Evolutionary conservation across 768 basidiomycete genomes (phyloP).

Genomic region (Serendipita vermifera): DNA sequence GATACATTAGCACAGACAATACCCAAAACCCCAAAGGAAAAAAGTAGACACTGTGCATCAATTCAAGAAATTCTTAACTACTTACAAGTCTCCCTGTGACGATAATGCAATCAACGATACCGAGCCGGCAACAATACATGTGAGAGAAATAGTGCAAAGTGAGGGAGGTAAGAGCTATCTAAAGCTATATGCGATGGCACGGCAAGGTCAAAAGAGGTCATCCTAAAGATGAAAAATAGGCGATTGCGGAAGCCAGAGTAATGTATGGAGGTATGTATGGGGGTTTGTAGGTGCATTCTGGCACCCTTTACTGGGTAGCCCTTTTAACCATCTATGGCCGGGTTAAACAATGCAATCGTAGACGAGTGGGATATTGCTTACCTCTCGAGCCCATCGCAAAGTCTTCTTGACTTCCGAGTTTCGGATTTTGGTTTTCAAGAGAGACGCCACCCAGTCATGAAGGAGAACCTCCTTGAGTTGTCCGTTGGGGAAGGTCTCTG

Average conservation of each 20-base stretch:
- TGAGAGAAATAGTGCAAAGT: conserved; percentile 2
- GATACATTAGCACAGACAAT: conserved; percentile 2
- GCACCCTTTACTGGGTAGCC: background rate
- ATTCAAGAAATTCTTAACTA: background rate
- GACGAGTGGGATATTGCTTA: conserved; percentile 23
- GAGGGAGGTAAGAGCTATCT: background rate
- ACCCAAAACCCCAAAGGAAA: background rate
- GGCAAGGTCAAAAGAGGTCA: background rate
- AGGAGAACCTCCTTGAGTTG: conserved; percentile 70
- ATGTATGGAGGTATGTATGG: too few species aligned
- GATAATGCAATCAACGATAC: background rate
- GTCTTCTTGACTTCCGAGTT: conserved; percentile 74
- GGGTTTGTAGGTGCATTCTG: too few species aligned
- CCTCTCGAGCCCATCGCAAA: conserved; percentile 88
- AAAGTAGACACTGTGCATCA: background rate
- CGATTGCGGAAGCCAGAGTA: background rate
- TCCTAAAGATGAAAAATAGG: conserved; percentile 4
- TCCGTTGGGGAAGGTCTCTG: conserved; percentile 71
- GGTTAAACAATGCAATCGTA: background rate
- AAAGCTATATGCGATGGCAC: conserved; percentile 3
- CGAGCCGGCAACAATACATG: conserved; percentile 1
- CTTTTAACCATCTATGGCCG: background rate
- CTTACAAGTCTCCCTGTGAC: background rate
- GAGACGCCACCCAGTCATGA: conserved; percentile 61
- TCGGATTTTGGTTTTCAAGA: conserved; percentile 61